Base-by-base conservation (phyloP, 208 protist genomes). In the Trypanosoma avium region DNA sequence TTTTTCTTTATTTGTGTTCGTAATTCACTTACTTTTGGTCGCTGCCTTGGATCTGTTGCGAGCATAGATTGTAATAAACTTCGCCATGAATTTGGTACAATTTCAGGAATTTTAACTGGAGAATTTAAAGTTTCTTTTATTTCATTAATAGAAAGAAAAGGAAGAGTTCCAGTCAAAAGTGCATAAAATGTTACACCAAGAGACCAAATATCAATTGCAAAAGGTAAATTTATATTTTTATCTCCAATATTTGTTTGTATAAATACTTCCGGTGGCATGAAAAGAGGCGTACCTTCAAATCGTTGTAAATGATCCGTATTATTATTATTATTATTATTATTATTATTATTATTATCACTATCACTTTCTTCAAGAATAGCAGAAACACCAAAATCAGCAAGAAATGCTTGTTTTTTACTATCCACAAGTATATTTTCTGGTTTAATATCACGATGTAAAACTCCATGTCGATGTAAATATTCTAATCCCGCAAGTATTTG, bases 361-460 rank as follows among this genome's bases (percentile, higher is more conserved):
- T 77, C 68, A 9, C 8, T 40, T 22, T 75, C 61, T 2, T 81
- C 77, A 2, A 63, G 58, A 49, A 68, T 61, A 8, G 40, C 59
- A 13, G 46, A 1, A 12, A 65, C 45, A 15, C 72, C 72, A 59
- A 74, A 78, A 35, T 74, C 72, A 17, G 58, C 42, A 24, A 78
- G 42, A 45, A 56, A 68, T 3, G 30, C 67, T 19, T 38, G 19
- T 35, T 54, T 33, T 13, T 64, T 67, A 4, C 5, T 48, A 43
- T 59, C 57, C 35, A 88, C 63, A 13, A 86, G 58, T 58, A 88
- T 76, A 55, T 88, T 89, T 52, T 90, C 81, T 12, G 83, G 83
- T 60, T 88, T 88, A 21, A 88, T 79, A 40, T 90, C 83, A 6
- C 82, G 38, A 46, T 88, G 73, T n/a, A 90, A 57, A 24, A 90